Conservation (phyloP, 2,329 filamentous ascomycete genomes). For the Lecanicillium sp. region DNA sequence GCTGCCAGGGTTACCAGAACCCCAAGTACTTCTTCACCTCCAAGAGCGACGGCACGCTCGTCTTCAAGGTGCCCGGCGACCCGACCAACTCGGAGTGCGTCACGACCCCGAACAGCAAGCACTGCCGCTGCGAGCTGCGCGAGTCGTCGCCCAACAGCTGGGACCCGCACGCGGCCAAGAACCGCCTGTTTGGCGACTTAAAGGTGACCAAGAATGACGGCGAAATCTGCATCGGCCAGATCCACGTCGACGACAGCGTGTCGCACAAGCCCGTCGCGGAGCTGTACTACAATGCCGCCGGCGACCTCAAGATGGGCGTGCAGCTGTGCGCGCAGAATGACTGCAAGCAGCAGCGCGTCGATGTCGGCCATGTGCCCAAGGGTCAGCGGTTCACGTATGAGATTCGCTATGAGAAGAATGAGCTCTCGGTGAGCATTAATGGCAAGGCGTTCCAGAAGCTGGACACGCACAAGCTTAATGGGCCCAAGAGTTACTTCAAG, state of each 20-base stretch:
- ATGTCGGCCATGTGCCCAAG: constrained; percentile 23
- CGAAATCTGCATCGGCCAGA: constrained; percentile 30
- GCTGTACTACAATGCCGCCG: constrained; percentile 27
- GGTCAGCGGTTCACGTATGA: constrained; percentile 29
- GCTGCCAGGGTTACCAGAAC: constrained; percentile 26
- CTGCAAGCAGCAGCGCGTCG: constrained; percentile 21
- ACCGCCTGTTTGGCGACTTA: constrained; percentile 23
- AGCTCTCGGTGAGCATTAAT: constrained; percentile 24
- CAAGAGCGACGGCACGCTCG: constrained; percentile 21
- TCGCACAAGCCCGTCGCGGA: constrained; percentile 32
- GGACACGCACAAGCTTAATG: constrained; percentile 19
- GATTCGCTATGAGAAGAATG: constrained; percentile 25
- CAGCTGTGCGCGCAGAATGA: constrained; percentile 20
- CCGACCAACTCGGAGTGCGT: constrained; percentile 23
- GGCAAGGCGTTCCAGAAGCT: constrained; percentile 16
- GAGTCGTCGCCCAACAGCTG: constrained; percentile 24
- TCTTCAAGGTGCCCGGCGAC: constrained; percentile 31
- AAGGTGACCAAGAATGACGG: constrained; percentile 23
- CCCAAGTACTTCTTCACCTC: constrained; percentile 27
- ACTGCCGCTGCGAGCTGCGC: constrained; percentile 34
- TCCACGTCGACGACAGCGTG: constrained; percentile 27
- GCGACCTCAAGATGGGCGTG: constrained; percentile 29
- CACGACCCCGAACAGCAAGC: constrained; percentile 29
- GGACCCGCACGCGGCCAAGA: constrained; percentile 23
- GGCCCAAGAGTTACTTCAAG: constrained; percentile 28